Evolutionary conservation across 2,329 filamentous ascomycete species (phyloP), one percentile per base, ranked within the genome.

Genomic region (Apiospora saccharicola): DNA sequence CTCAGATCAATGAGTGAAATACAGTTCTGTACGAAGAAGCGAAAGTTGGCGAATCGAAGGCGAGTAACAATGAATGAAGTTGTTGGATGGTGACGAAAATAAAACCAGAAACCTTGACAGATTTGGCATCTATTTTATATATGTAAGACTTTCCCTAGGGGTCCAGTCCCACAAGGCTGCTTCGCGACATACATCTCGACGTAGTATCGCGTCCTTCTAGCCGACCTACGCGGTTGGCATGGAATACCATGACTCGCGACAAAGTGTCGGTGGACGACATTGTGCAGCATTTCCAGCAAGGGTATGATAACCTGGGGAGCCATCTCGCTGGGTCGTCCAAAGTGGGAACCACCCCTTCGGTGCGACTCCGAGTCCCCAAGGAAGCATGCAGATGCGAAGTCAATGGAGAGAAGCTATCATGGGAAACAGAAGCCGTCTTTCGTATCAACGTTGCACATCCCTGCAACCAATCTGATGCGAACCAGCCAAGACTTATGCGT

Each of bases 41-140:
- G 67, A 37, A 47, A 69, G 26, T 49, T n/a, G 67, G 47, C 14
- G 67, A 69, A 69, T 49, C 44, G 67, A 69, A 69, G 16, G 67
- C 67, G 44, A 49, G 67, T 49, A 41, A 16, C 19, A 34, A 49
- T 49, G 43, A 41, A 10, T 19, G 47, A 69, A 49, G 67, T n/a
- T 41, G 53, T 30, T 41, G 34, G 67, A 7, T 69, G 47, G 24
- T 49, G 67, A 49, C 12, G 67, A 30, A 37, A 19, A 37, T 22
- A 10, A 49, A 37, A 37, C 19, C 4, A 3, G 10, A 64, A 41
- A 22, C 34, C 14, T n/a, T 41, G 6, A 22, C 4, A 10, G 34
- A 6, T 41, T 41, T 30, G 7, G 34, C 14, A 24, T 64, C 57
- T 64, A n/a, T 22, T 41, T 64, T 64, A 64, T 64, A 64, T 2